Percentiles rank a stretch among this genome's conserved stretches.
These are phyloP conservation scores for Phaffia rhodozyma DNA, from an alignment of 1,284 basidiomycete genomes.

Conservation along the genomic window DNA sequence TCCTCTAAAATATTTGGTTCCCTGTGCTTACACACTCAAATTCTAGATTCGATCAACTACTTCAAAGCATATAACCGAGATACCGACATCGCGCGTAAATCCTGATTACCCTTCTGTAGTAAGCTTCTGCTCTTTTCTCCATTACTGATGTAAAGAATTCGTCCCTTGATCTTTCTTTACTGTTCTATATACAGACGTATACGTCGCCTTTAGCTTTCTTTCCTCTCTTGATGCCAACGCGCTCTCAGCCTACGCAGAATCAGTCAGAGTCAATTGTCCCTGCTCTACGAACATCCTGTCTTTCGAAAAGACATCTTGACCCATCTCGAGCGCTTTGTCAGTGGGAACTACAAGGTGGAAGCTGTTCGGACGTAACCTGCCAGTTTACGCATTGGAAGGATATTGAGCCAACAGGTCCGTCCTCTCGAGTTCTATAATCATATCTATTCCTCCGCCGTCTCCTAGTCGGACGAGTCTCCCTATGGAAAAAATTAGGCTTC, in stretches of 20 bases:
- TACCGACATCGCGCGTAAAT: not conserved
- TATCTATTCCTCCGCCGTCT: not conserved
- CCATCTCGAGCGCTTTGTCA: constrained; percentile 1
- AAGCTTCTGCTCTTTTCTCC: not conserved
- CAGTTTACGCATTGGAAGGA: not conserved
- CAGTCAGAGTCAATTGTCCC: not conserved
- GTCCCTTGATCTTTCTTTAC: not conserved
- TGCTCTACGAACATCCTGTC: not conserved
- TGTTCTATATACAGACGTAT: not conserved
- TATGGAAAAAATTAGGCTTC: not conserved
- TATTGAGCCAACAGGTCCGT: constrained; percentile 2
- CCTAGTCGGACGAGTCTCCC: not conserved
- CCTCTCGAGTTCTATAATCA: not conserved
- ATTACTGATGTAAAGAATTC: not conserved
- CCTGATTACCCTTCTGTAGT: not conserved
- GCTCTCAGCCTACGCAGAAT: not conserved
- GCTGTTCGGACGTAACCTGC: constrained; percentile 5
- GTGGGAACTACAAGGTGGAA: constrained; percentile 6
- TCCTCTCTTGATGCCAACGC: constrained; percentile 1
- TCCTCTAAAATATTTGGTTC: not conserved
- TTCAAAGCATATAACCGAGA: too few relatives aligned
- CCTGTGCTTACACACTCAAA: not conserved
- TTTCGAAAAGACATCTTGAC: not conserved
- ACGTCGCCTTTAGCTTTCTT: constrained; percentile 8
- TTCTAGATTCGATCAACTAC: too few relatives aligned